phyloP scores from a whole-genome alignment of 768 basidiomycete species.

The Favolaschia claudopus region DNA sequence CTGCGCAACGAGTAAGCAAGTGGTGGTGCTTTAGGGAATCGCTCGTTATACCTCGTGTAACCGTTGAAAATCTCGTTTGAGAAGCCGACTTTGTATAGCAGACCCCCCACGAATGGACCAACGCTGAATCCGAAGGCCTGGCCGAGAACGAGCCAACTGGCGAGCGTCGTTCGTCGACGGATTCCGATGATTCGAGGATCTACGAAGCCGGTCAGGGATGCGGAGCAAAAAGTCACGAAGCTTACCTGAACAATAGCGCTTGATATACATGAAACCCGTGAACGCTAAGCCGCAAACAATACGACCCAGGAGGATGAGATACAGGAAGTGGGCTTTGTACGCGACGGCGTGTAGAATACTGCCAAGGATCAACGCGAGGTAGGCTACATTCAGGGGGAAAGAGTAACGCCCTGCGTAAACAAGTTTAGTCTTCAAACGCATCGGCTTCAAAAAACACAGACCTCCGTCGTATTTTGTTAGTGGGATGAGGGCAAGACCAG shows the following conservation, averaged over 20 bases:
- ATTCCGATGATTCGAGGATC: constrained; percentile 50
- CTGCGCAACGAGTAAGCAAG: constrained; percentile 23
- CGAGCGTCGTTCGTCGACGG: constrained; percentile 55
- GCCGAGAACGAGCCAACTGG: constrained; percentile 55
- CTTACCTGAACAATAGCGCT: constrained; percentile 51
- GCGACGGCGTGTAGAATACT: constrained; percentile 69
- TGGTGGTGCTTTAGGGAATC: neutral
- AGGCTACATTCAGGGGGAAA: constrained; percentile 61
- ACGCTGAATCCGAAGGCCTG: constrained; percentile 56
- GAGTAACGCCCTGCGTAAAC: constrained; percentile 58
- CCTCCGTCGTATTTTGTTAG: constrained; percentile 65
- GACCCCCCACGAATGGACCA: constrained; percentile 59
- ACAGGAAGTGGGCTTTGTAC: constrained; percentile 46
- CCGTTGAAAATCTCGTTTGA: constrained; percentile 55
- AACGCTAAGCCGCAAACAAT: constrained; percentile 52
- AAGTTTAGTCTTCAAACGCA: neutral
- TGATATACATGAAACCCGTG: constrained; percentile 50
- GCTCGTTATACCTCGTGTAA: constrained; percentile 45
- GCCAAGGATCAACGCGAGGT: constrained; percentile 59
- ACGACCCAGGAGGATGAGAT: constrained; percentile 55
- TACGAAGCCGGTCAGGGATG: too few species aligned
- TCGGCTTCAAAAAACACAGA: constrained; percentile 26
- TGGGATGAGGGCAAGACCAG: constrained; percentile 64
- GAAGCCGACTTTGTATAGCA: constrained; percentile 57
- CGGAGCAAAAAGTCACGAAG: neutral